Evolutionary conservation across 2,329 filamentous ascomycete species (phyloP).

Genomic region (Xylaria digitata): DNA sequence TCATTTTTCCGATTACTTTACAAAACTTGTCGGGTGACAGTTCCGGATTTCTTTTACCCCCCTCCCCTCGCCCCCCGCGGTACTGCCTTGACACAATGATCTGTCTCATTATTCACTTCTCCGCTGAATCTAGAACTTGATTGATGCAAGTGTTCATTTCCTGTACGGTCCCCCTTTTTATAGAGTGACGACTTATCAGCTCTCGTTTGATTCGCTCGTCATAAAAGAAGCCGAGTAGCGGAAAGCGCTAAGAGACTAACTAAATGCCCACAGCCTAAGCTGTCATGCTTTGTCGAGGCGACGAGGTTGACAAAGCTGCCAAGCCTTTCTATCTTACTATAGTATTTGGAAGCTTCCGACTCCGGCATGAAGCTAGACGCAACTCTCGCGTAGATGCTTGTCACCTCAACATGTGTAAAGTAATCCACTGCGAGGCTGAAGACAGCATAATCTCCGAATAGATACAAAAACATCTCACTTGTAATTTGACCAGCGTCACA

Average conservation of each 20-base stretch:
- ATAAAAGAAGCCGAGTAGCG: slow-evolving; percentile 13
- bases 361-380: slow-evolving; percentile 28
- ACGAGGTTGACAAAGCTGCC: slow-evolving; percentile 23
- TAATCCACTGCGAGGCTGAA: slow-evolving; percentile 26
- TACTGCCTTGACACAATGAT: slow-evolving; percentile 8
- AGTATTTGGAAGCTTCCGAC: slow-evolving; percentile 29
- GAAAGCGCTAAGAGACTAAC: slow-evolving; percentile 1
- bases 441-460: not conserved
- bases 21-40: slow-evolving; percentile 21
- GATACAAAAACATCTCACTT: not conserved
- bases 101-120: slow-evolving; percentile 10
- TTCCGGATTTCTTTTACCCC: slow-evolving; percentile 15
- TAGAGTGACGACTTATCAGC: not conserved
- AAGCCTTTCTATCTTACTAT: slow-evolving; percentile 30
- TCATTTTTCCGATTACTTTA: slow-evolving; percentile 19
- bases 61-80: not conserved
- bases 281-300: not conserved
- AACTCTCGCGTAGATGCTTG: slow-evolving; percentile 30
- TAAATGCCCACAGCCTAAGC: not conserved
- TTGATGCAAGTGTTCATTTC: not conserved
- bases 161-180: not conserved
- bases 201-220: not conserved
- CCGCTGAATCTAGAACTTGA: not conserved
- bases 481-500: not conserved
- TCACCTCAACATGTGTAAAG: not conserved